Evolutionary conservation across 108 stramenopile species (phyloP), one percentile per base, ranked within the genome.

Genomic region (Aurantiochytrium sp.): DNA sequence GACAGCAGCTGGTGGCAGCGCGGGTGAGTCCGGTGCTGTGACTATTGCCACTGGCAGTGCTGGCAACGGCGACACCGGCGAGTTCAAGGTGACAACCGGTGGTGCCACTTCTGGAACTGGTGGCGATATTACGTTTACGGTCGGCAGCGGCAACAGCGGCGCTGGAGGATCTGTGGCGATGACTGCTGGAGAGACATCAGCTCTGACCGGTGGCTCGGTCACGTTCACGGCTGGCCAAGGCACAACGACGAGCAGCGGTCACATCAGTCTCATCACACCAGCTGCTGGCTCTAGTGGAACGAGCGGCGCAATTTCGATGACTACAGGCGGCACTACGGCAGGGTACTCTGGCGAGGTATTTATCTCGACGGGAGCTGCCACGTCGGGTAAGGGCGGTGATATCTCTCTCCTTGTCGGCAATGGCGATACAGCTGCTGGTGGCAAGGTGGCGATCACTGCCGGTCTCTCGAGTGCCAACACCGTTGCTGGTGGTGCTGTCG

Each of bases 91-190:
- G 0, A 10, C 12, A 0, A 35, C 60, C 44, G 87, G 87, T 1
- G 6, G 1, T 45, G 42, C 44, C 21, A 19, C 21, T 21, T 5
- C 18, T 21, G 35, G 59, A 5, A 59, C 44, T 8, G 87, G 87
- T 6, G 60, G 87, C 25, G 14, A 58, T 6, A 35, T 35, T 5
- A 59, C 87, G 29, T 14, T 59, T 2, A 83, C 76, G 0, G 64
- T 42, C 3, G 64, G 64, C 8, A 69, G 25, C 64, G 64, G 29
- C 64, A n/a, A 69, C 25, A 42, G 64, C 4, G 64, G 64, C 5
- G 64, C 25, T 47, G 92, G 92, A 10, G 92, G 92, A 16, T 29
- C 47, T 28, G 58, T 92, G 25, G 89, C 88, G 43, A 21, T 92
- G 23, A 44, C 90, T 8, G 91, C 90, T 12, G 91, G 91, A 5